Base-by-base conservation (phyloP, 352 stramenopile species). In the Globisporangium cylindrosporum region DNA sequence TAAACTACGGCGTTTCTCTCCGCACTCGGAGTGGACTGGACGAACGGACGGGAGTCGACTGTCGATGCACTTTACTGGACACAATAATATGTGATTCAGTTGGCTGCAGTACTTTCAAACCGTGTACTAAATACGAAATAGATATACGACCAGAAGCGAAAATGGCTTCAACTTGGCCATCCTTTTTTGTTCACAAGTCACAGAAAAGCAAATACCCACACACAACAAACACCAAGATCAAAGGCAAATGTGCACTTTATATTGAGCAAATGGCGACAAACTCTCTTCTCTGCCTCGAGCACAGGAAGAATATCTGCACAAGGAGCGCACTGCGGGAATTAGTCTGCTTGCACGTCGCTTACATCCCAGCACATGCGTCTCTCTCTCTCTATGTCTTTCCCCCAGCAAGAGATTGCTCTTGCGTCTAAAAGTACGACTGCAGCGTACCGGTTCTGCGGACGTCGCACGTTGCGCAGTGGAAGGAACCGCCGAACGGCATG, bases 391-490 rank as follows among this genome's bases (percentile, higher is more conserved):
- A n/a, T 56, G 27, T 10, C 27, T 43, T n/a, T 61, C 8, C 18
- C 34, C 7, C 36, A 20, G 27, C 27, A 32, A 32, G 27, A 32
- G 27, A 32, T 22, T 2, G 32, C 20, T 22, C 22, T 15, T 5
- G n/a, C 43, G 62, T 70, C 66, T 91, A 81, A 67, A 96, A 97
- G 74, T 97, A 97, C 22, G 88, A 96, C 73, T 97, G 78, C 38
- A 97, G 74, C 54, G 77, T 86, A 63, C 88, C 88, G 25, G 79
- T 94, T 69, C 88, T 83, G 55, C 88, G 88, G 22, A 97, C 78
- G 66, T 97, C 90, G 56, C 84, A 93, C 29, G 88, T 96, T 43
- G 90, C 90, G 72, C 90, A 97, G 77, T 96, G 89, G 75, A 97
- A 97, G 58, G 88, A 96, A 48, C 89, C 89, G 34, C 89, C 89